These are phyloP conservation scores for Paramecium sonneborni DNA, from an alignment of 73 alveolate genomes.

Conservation along the genomic window DNA sequence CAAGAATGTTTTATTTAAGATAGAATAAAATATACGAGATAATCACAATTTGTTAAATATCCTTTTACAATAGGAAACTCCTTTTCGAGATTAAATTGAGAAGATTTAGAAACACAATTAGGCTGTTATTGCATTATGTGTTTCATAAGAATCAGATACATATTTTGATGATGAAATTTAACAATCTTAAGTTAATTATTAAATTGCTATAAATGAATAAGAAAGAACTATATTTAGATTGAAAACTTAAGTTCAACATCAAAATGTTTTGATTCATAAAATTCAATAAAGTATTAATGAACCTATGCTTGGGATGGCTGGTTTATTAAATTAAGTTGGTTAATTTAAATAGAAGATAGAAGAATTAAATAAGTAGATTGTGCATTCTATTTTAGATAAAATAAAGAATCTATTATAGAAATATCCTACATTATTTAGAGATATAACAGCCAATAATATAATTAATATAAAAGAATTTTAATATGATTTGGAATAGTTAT, in stretches of 20 bases:
- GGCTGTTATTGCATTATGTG: not conserved
- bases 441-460: not conserved
- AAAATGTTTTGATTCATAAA: not conserved
- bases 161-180: not conserved
- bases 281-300: constrained; percentile 46
- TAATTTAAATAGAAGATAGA: not conserved
- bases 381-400: constrained; percentile 7
- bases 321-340: constrained; percentile 34
- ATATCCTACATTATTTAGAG: constrained; percentile 53
- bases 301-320: constrained; percentile 48
- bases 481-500: constrained; percentile 31
- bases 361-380: not conserved
- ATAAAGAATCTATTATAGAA: not conserved
- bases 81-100: constrained; percentile 2
- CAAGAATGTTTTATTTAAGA: not conserved
- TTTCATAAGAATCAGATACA: not conserved
- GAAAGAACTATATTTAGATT: constrained; percentile 18
- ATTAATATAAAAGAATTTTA: constrained; percentile 38
- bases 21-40: not conserved
- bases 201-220: not conserved
- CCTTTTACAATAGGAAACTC: not conserved
- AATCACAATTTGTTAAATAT: not conserved
- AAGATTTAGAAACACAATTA: not conserved
- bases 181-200: not conserved
- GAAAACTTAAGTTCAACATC: not conserved